Percentiles rank a stretch among this genome's conserved stretches.
phyloP scores from a whole-genome alignment of 768 basidiomycete species.

The Suillus occidentalis region DNA sequence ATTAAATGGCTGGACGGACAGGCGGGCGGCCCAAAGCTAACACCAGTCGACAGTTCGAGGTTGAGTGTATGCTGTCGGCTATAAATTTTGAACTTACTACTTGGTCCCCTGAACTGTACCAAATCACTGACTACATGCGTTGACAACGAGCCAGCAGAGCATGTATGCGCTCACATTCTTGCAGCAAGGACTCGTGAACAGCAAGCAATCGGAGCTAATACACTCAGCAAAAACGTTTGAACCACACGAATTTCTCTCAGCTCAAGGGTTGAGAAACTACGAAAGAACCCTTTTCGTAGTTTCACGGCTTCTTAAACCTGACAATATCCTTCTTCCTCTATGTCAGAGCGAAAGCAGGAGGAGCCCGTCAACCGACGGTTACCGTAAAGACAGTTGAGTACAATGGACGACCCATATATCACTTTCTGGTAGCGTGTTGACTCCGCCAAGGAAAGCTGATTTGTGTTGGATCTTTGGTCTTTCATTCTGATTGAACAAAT shows the following conservation, averaged over 20 bases:
- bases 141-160: not conserved
- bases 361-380: not conserved
- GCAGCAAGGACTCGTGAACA: not conserved
- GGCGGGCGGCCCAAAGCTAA: constrained; percentile 12
- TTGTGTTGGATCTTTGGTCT: constrained; percentile 27
- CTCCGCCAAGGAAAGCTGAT: constrained; percentile 32
- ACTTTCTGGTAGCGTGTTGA: constrained; percentile 32
- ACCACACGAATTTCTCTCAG: constrained; percentile 22
- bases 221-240: constrained; percentile 19
- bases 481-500: not conserved
- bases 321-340: not conserved
- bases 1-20: constrained; percentile 1
- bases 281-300: constrained; percentile 14
- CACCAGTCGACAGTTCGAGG: constrained; percentile 11
- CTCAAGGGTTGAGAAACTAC: constrained; percentile 14
- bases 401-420: constrained; percentile 30
- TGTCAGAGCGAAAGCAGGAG: not conserved
- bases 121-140: not conserved
- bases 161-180: not conserved
- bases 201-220: not conserved
- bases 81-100: constrained; percentile 23
- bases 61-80: not conserved
- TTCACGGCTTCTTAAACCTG: constrained; percentile 12
- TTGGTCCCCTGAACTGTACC: constrained; percentile 16
- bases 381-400: constrained; percentile 17